phyloP scores from a whole-genome alignment of 2,329 filamentous ascomycete species.

The Aspergillus udagawae region DNA sequence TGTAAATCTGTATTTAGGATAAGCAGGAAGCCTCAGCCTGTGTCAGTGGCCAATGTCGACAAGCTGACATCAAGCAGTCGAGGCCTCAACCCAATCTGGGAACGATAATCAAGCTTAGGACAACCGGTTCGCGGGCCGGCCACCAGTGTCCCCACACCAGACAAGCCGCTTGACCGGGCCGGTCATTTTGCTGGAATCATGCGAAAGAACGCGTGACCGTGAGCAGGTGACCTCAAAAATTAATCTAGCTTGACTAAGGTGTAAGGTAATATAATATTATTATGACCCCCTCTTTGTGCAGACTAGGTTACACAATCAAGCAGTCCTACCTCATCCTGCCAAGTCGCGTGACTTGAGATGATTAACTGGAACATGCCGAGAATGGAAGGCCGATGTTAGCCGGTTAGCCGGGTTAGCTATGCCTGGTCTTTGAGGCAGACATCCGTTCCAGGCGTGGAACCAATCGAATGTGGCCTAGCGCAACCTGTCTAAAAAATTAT shows the following conservation, averaged over 20 bases:
- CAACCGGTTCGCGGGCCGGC: neutral
- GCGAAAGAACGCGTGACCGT: neutral
- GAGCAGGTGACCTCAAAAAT: neutral
- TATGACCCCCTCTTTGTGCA: neutral
- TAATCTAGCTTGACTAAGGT: neutral
- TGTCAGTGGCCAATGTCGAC: neutral
- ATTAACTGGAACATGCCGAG: too few relatives aligned
- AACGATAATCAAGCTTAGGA: neutral
- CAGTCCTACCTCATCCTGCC: neutral
- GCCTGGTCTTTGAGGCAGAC: too few relatives aligned
- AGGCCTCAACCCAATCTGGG: too few relatives aligned
- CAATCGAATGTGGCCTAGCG: neutral
- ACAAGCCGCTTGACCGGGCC: constrained; percentile 11
- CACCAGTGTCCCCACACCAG: neutral
- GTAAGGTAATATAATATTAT: neutral
- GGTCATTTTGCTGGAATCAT: constrained; percentile 1
- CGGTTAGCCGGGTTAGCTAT: too few relatives aligned
- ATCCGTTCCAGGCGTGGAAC: neutral
- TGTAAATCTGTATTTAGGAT: neutral
- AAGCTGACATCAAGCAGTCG: neutral
- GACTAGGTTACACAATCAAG: neutral
- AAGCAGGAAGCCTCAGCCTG: neutral
- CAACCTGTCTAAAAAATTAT: neutral
- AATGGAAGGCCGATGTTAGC: neutral
- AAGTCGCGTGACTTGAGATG: too few relatives aligned